Conservation (phyloP, 2,329 filamentous ascomycete genomes). For the Trichothecium sympodiale region DNA sequence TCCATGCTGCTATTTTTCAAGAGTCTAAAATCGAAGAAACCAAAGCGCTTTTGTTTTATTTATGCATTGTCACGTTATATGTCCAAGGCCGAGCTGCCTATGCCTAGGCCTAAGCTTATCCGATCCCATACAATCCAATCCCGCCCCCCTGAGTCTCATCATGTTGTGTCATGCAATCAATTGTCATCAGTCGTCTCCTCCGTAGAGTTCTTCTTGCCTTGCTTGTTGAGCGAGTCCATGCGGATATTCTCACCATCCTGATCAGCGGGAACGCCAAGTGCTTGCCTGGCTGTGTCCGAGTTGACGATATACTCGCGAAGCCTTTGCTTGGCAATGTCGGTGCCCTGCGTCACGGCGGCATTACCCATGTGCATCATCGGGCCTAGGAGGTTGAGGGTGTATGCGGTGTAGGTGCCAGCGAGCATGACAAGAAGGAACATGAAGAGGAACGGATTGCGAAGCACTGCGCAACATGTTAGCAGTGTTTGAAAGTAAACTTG, state of each 20-base stretch:
- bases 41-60: constrained; percentile 4
- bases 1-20: not conserved
- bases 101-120: constrained; percentile 11
- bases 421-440: constrained; percentile 70
- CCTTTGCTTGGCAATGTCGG: constrained; percentile 86
- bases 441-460: constrained; percentile 90
- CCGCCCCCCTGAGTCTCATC: not conserved
- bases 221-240: constrained; percentile 49
- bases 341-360: constrained; percentile 72
- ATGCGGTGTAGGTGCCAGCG: constrained; percentile 76
- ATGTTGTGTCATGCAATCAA: constrained; percentile 15
- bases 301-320: constrained; percentile 82
- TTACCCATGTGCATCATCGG: constrained; percentile 94
- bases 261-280: constrained; percentile 61
- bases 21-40: not conserved
- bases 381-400: constrained; percentile 88
- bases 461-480: constrained; percentile 42
- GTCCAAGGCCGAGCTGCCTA: constrained; percentile 7
- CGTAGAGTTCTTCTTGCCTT: constrained; percentile 36
- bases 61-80: constrained; percentile 8
- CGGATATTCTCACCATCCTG: constrained; percentile 34
- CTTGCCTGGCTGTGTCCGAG: constrained; percentile 75
- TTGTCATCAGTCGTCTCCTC: constrained; percentile 50
- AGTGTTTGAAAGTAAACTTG: not conserved
- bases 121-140: too few relatives aligned